Percentiles rank a stretch among this genome's conserved stretches.
Evolutionary conservation across 2,329 filamentous ascomycete genomes (phyloP).

Genomic region (Arthrobotrys sphaeroides): DNA sequence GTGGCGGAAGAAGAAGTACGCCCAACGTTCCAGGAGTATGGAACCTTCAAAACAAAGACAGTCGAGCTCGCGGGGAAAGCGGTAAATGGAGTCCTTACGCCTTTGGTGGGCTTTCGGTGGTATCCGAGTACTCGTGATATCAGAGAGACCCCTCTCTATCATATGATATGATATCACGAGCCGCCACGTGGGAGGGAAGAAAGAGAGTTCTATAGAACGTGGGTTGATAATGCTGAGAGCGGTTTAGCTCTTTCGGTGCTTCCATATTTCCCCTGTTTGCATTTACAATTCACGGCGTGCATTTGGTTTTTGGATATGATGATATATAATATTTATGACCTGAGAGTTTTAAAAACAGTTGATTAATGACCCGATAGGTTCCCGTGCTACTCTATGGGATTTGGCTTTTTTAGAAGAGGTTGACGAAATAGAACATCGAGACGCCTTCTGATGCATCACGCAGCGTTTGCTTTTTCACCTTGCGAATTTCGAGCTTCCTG

Average conservation of each 20-base stretch:
- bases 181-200: background rate
- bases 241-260: background rate
- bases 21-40: constrained; percentile 28
- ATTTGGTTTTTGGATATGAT: background rate
- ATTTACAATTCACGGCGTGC: background rate
- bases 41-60: constrained; percentile 19
- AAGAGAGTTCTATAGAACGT: background rate
- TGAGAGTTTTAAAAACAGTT: background rate
- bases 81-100: background rate
- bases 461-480: background rate
- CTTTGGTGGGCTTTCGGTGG: background rate
- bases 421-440: background rate
- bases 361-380: no score
- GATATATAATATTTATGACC: constrained; percentile 7
- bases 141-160: background rate
- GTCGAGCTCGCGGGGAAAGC: constrained; percentile 10
- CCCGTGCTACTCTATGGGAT: no score
- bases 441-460: background rate
- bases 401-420: no score
- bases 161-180: constrained; percentile 9
- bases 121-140: constrained; percentile 10
- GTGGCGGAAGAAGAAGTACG: constrained; percentile 33
- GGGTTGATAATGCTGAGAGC: background rate
- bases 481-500: background rate
- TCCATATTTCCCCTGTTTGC: background rate